phyloP scores from a whole-genome alignment of 768 basidiomycete genomes.

The Lactarius pseudohatsudake region DNA sequence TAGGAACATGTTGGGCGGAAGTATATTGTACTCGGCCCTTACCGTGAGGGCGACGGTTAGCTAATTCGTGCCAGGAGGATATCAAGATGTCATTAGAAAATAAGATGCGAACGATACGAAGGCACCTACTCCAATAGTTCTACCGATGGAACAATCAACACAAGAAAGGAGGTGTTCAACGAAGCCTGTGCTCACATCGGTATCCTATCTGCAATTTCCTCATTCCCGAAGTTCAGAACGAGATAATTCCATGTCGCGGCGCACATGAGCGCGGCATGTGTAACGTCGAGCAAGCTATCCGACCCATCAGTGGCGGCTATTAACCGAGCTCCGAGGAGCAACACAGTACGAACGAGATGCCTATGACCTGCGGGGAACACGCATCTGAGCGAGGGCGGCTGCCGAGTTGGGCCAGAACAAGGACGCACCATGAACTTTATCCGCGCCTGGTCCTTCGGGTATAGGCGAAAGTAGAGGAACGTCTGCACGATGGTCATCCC shows the following conservation, averaged over 20 bases:
- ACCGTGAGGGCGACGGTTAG: slow-evolving; percentile 23
- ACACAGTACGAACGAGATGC: not conserved
- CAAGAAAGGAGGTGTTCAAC: too few relatives aligned
- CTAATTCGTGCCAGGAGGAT: not conserved
- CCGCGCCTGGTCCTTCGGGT: slow-evolving; percentile 11
- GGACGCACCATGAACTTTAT: slow-evolving; percentile 13
- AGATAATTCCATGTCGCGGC: slow-evolving; percentile 22
- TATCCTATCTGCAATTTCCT: slow-evolving; percentile 1
- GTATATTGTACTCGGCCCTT: not conserved
- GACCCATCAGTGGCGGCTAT: not conserved
- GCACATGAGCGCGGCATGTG: slow-evolving; percentile 17
- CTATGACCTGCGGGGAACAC: not conserved
- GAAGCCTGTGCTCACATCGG: slow-evolving; percentile 1
- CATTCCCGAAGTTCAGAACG: slow-evolving; percentile 17
- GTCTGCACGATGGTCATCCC: slow-evolving; percentile 16
- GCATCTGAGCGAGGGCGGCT: not conserved
- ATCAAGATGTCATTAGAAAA: not conserved
- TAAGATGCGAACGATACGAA: not conserved
- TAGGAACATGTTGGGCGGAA: too few relatives aligned
- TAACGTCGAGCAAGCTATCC: slow-evolving; percentile 16
- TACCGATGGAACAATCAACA: not conserved
- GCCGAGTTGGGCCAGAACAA: not conserved
- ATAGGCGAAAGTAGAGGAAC: slow-evolving; percentile 22
- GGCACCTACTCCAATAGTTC: slow-evolving; percentile 7
- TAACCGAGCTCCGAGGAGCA: not conserved